These are phyloP conservation scores for Lactifluus piperatus DNA, from an alignment of 768 basidiomycete genomes.

Conservation along the genomic window DNA sequence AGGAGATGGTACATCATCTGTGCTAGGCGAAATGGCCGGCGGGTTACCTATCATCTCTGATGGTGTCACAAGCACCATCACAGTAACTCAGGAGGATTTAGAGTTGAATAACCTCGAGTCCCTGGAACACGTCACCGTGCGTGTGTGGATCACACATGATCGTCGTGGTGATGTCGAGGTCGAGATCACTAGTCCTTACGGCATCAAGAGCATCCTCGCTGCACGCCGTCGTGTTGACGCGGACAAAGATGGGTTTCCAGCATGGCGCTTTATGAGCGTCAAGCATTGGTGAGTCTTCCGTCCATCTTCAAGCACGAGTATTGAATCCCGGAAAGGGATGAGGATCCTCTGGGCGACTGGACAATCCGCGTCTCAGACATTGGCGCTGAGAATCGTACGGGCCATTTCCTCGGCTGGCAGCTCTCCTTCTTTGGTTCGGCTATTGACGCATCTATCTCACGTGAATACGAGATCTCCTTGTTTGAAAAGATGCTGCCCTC, in stretches of 20 bases:
- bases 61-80: slow-evolving; percentile 57
- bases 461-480: slow-evolving; percentile 50
- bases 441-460: slow-evolving; percentile 60
- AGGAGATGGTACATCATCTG: slow-evolving; percentile 49
- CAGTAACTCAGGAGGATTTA: slow-evolving; percentile 59
- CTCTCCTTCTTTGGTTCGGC: slow-evolving; percentile 88
- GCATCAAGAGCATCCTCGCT: slow-evolving; percentile 78
- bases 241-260: slow-evolving; percentile 65
- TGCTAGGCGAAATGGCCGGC: slow-evolving; percentile 44
- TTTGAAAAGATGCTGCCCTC: slow-evolving; percentile 44
- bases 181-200: slow-evolving; percentile 75
- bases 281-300: slow-evolving; percentile 80
- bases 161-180: slow-evolving; percentile 90
- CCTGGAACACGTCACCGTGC: slow-evolving; percentile 87
- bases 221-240: slow-evolving; percentile 58
- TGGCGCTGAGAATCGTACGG: slow-evolving; percentile 45
- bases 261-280: slow-evolving; percentile 97
- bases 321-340: slow-evolving; percentile 56
- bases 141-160: slow-evolving; percentile 87
- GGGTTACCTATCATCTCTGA: slow-evolving; percentile 57
- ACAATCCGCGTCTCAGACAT: slow-evolving; percentile 81
- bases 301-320: not conserved
- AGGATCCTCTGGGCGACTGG: slow-evolving; percentile 87
- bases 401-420: slow-evolving; percentile 80
- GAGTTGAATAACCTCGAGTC: slow-evolving; percentile 69